A percentile compares a stretch with the other conserved stretches of the same genome.
These are phyloP conservation scores for Aspergillus bombycis DNA, from an alignment of 2,329 filamentous ascomycete species.

Conservation along the genomic window DNA sequence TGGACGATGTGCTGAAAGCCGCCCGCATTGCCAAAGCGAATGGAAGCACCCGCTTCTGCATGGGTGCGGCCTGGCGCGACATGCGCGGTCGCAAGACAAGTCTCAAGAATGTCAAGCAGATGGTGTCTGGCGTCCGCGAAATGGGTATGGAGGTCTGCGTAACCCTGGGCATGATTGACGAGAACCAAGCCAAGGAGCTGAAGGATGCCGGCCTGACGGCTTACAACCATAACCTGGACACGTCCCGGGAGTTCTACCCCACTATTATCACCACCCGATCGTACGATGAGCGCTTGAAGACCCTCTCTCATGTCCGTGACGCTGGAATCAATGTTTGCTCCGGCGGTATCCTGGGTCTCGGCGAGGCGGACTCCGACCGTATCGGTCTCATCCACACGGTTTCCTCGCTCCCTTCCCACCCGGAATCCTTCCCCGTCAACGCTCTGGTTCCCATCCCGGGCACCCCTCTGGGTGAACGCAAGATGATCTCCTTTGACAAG, in stretches of 20 bases:
- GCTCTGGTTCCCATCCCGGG: slow-evolving; percentile 89
- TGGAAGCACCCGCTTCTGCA: slow-evolving; percentile 89
- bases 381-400: slow-evolving; percentile 83
- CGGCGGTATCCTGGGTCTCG: slow-evolving; percentile 83
- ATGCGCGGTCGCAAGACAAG: slow-evolving; percentile 88
- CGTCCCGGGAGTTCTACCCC: slow-evolving; percentile 85
- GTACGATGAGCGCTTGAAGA: slow-evolving; percentile 84
- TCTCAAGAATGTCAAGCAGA: slow-evolving; percentile 80
- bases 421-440: slow-evolving; percentile 90
- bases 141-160: slow-evolving; percentile 92
- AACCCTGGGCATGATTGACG: slow-evolving; percentile 92
- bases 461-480: slow-evolving; percentile 76
- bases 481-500: slow-evolving; percentile 74
- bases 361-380: slow-evolving; percentile 77
- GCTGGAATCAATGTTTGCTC: slow-evolving; percentile 90
- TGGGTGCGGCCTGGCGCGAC: slow-evolving; percentile 92
- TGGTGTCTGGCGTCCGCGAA: slow-evolving; percentile 78
- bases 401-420: slow-evolving; percentile 76
- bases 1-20: slow-evolving; percentile 78
- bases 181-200: slow-evolving; percentile 76
- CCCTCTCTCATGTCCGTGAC: slow-evolving; percentile 76
- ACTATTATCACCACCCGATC: slow-evolving; percentile 81
- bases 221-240: slow-evolving; percentile 95
- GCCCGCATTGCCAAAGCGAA: slow-evolving; percentile 78
- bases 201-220: slow-evolving; percentile 84